These are phyloP conservation scores for Sicyos edulis DNA, from an alignment of 306 rosid species.

Conservation along the genomic window DNA sequence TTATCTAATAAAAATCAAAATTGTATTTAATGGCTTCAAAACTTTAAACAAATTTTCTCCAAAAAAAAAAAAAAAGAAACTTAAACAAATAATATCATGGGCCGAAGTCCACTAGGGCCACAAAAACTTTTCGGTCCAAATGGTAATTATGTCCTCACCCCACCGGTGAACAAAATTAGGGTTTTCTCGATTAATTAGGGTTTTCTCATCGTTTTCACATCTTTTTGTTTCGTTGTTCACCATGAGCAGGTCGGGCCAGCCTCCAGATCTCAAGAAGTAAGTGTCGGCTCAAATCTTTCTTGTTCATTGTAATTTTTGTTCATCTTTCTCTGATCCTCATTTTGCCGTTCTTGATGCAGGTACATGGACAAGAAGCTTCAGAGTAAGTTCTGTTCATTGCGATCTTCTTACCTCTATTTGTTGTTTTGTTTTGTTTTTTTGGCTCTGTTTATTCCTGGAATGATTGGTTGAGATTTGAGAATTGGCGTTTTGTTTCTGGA, in stretches of 20 bases:
- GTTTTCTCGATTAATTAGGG: slow-evolving; percentile 33
- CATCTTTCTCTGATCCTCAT: not conserved
- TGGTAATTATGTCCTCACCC: not conserved
- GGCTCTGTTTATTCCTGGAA: not conserved
- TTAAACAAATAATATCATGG: not conserved
- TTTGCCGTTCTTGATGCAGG: slow-evolving; percentile 27
- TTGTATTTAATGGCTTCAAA: no score
- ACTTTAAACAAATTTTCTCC: no score
- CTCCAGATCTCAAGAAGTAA: slow-evolving; percentile 92
- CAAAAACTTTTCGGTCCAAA: not conserved
- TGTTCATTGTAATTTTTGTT: not conserved
- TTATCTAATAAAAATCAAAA: no score
- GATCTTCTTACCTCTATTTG: not conserved
- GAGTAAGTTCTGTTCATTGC: slow-evolving; percentile 41
- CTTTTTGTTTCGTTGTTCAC: slow-evolving; percentile 8
- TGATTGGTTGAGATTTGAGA: not conserved
- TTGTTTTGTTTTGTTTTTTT: not conserved
- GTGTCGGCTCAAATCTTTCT: not conserved
- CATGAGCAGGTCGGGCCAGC: slow-evolving; percentile 92
- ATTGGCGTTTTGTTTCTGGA: not conserved
- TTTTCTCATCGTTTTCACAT: slow-evolving; percentile 27
- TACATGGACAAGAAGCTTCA: slow-evolving; percentile 97
- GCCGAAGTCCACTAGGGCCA: not conserved
- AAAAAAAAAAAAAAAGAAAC: no score
- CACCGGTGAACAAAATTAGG: not conserved